Evolutionary conservation across 805 yeast species (phyloP).

Genomic region (Vanderwaltozyma verrucispora): DNA sequence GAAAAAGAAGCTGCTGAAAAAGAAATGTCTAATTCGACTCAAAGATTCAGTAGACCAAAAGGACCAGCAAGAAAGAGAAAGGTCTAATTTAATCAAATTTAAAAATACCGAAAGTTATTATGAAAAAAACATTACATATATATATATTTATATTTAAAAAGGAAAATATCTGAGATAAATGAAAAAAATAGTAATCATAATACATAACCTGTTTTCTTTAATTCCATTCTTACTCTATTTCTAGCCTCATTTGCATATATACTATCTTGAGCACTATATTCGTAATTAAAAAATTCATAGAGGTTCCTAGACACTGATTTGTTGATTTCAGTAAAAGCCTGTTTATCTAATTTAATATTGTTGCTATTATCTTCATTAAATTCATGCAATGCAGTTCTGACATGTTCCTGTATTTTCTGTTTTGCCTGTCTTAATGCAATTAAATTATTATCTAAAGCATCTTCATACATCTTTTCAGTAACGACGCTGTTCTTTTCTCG

Average conservation of each 20-base stretch:
- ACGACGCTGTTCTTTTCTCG: constrained; percentile 3
- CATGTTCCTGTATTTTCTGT: constrained; percentile 43
- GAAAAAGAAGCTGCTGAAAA: constrained; percentile 15
- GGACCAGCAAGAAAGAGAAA: constrained; percentile 49
- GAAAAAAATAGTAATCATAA: too few relatives aligned
- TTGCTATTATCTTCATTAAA: constrained; percentile 29
- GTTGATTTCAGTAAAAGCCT: constrained; percentile 50
- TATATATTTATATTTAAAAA: too few relatives aligned
- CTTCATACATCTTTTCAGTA: constrained; percentile 2
- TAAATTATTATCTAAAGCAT: neutral
- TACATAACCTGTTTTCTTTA: neutral
- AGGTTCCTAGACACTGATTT: constrained; percentile 49
- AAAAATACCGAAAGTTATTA: neutral
- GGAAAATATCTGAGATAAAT: too few relatives aligned
- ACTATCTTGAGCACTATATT: constrained; percentile 6
- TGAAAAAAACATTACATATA: neutral
- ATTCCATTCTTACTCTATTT: neutral
- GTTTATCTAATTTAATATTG: constrained; percentile 23
- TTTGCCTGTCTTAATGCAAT: constrained; percentile 34
- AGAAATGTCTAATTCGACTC: constrained; percentile 6
- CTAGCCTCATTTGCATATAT: constrained; percentile 12
- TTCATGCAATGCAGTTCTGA: constrained; percentile 43
- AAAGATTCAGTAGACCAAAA: constrained; percentile 48
- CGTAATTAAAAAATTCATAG: constrained; percentile 32
- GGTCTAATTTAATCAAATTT: neutral